Conservation (phyloP, 495 filamentous ascomycete genomes). For the Cairneyella variabilis region DNA sequence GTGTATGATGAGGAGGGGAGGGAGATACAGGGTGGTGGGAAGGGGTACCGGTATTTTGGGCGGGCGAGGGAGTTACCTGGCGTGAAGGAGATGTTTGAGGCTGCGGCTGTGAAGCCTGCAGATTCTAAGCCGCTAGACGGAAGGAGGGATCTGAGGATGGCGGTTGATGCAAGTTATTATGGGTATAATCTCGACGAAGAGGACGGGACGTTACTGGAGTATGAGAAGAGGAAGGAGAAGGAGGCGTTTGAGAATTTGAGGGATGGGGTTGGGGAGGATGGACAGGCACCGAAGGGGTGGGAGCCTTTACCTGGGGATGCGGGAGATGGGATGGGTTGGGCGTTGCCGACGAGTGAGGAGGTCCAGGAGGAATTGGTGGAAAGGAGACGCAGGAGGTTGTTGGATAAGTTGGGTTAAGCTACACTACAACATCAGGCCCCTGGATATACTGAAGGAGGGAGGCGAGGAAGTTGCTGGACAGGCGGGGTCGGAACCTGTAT, state of each 20-base stretch:
- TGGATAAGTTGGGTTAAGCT: constrained; percentile 73
- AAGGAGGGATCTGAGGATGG: constrained; percentile 65
- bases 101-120: constrained; percentile 54
- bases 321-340: constrained; percentile 82
- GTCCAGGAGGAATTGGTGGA: constrained; percentile 92
- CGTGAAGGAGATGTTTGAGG: constrained; percentile 95
- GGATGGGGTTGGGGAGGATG: constrained; percentile 28
- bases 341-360: constrained; percentile 79
- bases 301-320: constrained; percentile 80
- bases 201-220: constrained; percentile 76
- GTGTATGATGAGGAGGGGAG: too few relatives aligned
- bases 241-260: constrained; percentile 68
- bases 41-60: constrained; percentile 87
- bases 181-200: constrained; percentile 94
- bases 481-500: too few relatives aligned
- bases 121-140: constrained; percentile 57
- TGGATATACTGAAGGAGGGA: too few relatives aligned
- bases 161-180: constrained; percentile 93
- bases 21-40: constrained; percentile 80
- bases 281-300: constrained; percentile 60
- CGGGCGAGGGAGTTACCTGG: constrained; percentile 87
- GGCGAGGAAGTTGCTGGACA: too few relatives aligned
- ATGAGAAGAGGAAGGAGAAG: constrained; percentile 79
- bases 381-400: constrained; percentile 70
- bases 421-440: too few relatives aligned